A percentile compares a stretch with the other conserved stretches of the same genome.
Evolutionary conservation across 1,139 yeast genomes (phyloP).

Genomic region (Suhomyces terraborum): DNA sequence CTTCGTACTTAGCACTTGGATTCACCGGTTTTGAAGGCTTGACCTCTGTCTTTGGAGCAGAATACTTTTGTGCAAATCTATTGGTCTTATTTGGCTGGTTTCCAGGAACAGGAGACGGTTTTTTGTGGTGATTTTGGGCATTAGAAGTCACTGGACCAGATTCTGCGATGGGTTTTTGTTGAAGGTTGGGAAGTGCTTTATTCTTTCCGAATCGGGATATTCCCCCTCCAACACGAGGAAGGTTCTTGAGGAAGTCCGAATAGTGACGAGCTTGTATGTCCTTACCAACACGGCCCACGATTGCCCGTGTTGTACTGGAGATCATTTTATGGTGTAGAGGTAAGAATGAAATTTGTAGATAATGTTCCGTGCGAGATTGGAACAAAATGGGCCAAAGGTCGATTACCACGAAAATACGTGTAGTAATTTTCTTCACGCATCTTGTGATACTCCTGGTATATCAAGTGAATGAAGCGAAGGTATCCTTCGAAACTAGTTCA

Average conservation of each 20-base stretch:
- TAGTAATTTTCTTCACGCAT: too few relatives aligned
- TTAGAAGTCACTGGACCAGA: background rate
- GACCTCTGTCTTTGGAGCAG: slow-evolving; percentile 8
- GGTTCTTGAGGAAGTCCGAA: slow-evolving; percentile 26
- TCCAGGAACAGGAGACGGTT: background rate
- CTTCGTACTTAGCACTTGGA: slow-evolving; percentile 20
- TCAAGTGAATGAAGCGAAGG: too few relatives aligned
- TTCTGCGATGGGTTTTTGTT: background rate
- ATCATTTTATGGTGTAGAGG: background rate
- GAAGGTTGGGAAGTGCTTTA: slow-evolving; percentile 7
- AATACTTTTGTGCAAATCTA: slow-evolving; percentile 33
- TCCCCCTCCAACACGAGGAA: slow-evolving; percentile 31
- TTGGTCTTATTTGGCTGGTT: slow-evolving; percentile 19
- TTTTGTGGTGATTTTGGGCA: background rate
- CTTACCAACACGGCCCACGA: background rate
- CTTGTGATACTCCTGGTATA: too few relatives aligned
- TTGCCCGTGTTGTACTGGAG: slow-evolving; percentile 3
- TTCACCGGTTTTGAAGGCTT: slow-evolving; percentile 11
- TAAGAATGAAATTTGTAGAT: background rate
- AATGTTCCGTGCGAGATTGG: background rate
- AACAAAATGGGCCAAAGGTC: too few relatives aligned
- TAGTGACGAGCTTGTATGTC: slow-evolving; percentile 16
- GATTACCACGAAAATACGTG: too few relatives aligned
- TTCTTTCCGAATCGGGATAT: slow-evolving; percentile 24
- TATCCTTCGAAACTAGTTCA: too few relatives aligned